Percentiles rank a stretch among this genome's conserved stretches.
Conservation (phyloP, 2,329 filamentous ascomycete species). For the Fusarium odoratissimum region DNA sequence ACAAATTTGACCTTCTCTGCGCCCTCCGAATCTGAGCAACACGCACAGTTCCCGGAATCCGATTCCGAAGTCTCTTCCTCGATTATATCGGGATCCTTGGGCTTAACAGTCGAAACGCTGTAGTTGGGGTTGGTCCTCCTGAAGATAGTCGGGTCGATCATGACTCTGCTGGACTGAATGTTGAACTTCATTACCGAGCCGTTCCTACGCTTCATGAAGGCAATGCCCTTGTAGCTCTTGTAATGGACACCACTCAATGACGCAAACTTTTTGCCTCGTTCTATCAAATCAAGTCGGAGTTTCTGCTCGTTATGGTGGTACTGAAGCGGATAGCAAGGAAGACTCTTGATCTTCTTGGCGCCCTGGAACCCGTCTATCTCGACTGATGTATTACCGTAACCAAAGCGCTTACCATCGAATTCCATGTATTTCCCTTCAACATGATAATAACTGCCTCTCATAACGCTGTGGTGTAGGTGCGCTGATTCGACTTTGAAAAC, state of each 20-base stretch:
- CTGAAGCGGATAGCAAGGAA: constrained; percentile 80
- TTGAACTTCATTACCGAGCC: constrained; percentile 75
- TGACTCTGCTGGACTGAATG: constrained; percentile 86
- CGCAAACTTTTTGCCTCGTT: constrained; percentile 87
- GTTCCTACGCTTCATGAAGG: constrained; percentile 85
- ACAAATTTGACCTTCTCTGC: constrained; percentile 58
- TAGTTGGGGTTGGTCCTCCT: constrained; percentile 90
- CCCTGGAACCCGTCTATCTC: constrained; percentile 83
- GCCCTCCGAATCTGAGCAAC: constrained; percentile 55
- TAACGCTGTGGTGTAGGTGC: constrained; percentile 74
- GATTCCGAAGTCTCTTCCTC: constrained; percentile 61
- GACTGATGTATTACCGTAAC: constrained; percentile 75
- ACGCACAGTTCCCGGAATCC: constrained; percentile 52
- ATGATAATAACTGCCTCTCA: constrained; percentile 79
- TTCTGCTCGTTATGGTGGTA: constrained; percentile 80
- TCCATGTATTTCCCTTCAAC: constrained; percentile 86
- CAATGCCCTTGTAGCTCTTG: constrained; percentile 84
- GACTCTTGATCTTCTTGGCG: constrained; percentile 81
- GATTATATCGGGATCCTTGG: constrained; percentile 74
- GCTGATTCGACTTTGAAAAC: constrained; percentile 85
- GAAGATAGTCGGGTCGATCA: constrained; percentile 87
- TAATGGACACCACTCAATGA: constrained; percentile 85
- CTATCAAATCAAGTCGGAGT: constrained; percentile 74
- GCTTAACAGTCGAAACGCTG: constrained; percentile 77
- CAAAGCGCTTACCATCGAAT: constrained; percentile 88